A percentile compares a stretch with the other conserved stretches of the same genome.
phyloP scores from a whole-genome alignment of 768 basidiomycete genomes.

The Suillus cothurnatus region DNA sequence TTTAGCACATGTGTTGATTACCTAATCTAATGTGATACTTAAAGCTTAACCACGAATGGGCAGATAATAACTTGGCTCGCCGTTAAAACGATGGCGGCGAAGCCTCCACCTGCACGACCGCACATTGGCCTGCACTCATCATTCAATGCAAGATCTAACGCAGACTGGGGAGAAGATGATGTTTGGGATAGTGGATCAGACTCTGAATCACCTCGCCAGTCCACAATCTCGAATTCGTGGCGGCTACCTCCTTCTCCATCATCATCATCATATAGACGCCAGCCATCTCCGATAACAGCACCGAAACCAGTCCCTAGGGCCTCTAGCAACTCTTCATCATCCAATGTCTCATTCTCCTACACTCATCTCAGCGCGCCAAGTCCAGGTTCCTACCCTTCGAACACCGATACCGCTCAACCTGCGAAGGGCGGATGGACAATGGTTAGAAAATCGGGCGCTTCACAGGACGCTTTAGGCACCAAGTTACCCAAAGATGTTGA shows the following conservation, averaged over 20 bases:
- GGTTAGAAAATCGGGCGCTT: conserved; percentile 48
- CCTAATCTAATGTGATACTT: neutral
- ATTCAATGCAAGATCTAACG: conserved; percentile 45
- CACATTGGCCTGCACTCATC: conserved; percentile 65
- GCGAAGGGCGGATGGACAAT: conserved; percentile 79
- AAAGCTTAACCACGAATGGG: neutral
- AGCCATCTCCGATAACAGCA: conserved; percentile 38
- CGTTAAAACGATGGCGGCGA: conserved; percentile 45
- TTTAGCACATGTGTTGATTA: neutral
- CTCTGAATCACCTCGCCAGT: conserved; percentile 65
- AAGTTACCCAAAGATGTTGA: conserved; percentile 23
- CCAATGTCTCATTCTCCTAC: conserved; percentile 77
- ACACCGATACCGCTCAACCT: conserved; percentile 41
- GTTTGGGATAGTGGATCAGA: conserved; percentile 86
- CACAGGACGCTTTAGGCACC: conserved; percentile 27
- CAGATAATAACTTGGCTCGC: conserved; percentile 17
- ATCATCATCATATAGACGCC: conserved; percentile 25
- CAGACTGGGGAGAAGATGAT: conserved; percentile 84
- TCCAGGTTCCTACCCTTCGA: conserved; percentile 74
- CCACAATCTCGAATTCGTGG: conserved; percentile 51
- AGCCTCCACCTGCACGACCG: conserved; percentile 73
- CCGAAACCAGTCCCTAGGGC: conserved; percentile 60
- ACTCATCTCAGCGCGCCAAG: conserved; percentile 77
- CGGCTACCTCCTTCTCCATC: conserved; percentile 31
- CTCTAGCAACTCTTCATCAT: conserved; percentile 54